Conservation (phyloP, 2,329 filamentous ascomycete species). For the Fusarium coffeatum region DNA sequence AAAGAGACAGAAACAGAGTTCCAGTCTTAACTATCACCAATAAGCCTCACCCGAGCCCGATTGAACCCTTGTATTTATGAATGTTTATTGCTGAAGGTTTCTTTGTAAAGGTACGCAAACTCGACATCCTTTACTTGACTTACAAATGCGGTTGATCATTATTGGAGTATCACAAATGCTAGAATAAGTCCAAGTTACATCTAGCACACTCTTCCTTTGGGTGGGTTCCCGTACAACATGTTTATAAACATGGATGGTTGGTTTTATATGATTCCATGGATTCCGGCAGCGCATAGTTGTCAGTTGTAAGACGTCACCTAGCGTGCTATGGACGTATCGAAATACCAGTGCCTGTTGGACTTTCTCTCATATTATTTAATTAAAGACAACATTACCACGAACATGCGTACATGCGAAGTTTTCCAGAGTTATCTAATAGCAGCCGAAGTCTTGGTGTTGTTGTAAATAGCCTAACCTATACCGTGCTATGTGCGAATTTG, state of each 20-base stretch:
- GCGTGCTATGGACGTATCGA: neutral
- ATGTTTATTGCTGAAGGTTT: neutral
- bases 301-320: neutral
- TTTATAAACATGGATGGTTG: too few species aligned
- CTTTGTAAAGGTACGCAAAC: neutral
- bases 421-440: neutral
- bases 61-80: neutral
- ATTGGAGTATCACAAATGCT: neutral
- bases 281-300: neutral
- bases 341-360: neutral
- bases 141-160: neutral
- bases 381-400: neutral
- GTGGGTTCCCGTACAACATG: too few species aligned
- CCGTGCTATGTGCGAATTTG: neutral
- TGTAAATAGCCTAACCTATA: neutral
- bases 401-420: neutral
- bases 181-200: neutral
- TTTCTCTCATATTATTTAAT: rapidly evolving
- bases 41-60: neutral
- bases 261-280: neutral
- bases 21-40: neutral
- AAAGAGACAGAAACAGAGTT: neutral
- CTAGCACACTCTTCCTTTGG: neutral
- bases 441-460: neutral
- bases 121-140: neutral